Evolutionary conservation across 352 stramenopile genomes (phyloP).

Genomic region (Globisporangium rhizosaccharum): DNA sequence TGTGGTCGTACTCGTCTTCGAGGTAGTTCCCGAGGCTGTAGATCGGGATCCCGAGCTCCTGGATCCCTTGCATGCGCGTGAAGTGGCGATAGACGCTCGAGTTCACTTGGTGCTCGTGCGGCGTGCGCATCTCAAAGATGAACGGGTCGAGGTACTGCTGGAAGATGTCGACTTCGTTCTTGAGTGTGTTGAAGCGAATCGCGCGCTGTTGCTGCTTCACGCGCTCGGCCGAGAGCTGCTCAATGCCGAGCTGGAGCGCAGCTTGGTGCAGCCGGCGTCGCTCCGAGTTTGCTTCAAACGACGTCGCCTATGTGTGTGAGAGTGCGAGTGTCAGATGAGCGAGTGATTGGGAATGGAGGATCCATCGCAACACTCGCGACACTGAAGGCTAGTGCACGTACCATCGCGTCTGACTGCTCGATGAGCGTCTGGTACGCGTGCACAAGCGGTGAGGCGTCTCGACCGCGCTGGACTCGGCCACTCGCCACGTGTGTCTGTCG

Average conservation of each 20-base stretch:
- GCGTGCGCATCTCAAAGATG: conserved; percentile 47
- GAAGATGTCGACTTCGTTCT: conserved; percentile 79
- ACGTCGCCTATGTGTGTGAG: conserved; percentile 17
- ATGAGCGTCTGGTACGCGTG: conserved; percentile 50
- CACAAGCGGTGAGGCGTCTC: conserved; percentile 34
- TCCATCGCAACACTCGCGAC: background rate
- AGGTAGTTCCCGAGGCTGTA: conserved; percentile 58
- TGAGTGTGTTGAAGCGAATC: conserved; percentile 60
- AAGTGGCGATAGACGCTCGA: conserved; percentile 78
- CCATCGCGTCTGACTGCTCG: conserved; percentile 41
- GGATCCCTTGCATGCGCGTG: conserved; percentile 47
- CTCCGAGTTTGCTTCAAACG: conserved; percentile 23
- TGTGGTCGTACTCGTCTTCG: conserved; percentile 38
- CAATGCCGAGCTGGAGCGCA: conserved; percentile 44
- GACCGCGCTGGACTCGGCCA: background rate
- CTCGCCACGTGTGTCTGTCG: background rate
- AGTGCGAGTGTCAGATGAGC: background rate
- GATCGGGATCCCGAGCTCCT: conserved; percentile 72
- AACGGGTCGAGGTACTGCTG: conserved; percentile 71
- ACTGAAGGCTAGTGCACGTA: conserved; percentile 10
- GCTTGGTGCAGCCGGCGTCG: conserved; percentile 29
- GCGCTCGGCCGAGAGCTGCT: conserved; percentile 51
- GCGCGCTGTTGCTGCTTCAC: conserved; percentile 46
- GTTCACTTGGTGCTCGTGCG: conserved; percentile 47
- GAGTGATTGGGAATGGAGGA: background rate